Conservation (phyloP, 371 early-diverging fungal species). For the Saksenaea vasiformis region DNA sequence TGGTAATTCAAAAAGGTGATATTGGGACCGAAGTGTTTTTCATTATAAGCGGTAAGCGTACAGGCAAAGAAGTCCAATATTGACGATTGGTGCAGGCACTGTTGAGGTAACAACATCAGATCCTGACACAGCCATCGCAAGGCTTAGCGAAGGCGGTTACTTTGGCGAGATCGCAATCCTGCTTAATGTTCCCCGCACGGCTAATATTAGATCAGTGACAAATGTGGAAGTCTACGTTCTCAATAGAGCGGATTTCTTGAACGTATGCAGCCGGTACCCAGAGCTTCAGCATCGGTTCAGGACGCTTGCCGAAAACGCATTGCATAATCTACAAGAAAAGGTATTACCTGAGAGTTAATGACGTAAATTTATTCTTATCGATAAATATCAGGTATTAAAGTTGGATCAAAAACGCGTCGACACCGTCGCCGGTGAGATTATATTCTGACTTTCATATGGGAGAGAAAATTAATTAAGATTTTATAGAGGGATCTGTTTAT, state of each 20-base stretch:
- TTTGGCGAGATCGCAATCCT: slow-evolving; percentile 83
- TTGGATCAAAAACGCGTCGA: not conserved
- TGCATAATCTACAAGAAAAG: slow-evolving; percentile 22
- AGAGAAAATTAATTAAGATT: not conserved
- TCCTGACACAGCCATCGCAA: slow-evolving; percentile 16
- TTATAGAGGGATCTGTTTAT: slow-evolving; percentile 2
- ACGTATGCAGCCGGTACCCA: slow-evolving; percentile 52
- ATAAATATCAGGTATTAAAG: not conserved
- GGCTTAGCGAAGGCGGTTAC: slow-evolving; percentile 57
- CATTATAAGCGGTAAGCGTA: slow-evolving; percentile 67
- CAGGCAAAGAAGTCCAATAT: slow-evolving; percentile 2
- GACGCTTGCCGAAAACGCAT: slow-evolving; percentile 27
- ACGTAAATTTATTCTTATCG: not conserved
- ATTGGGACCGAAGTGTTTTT: slow-evolving; percentile 80
- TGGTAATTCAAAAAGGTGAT: slow-evolving; percentile 69
- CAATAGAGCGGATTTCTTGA: slow-evolving; percentile 42
- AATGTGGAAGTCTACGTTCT: slow-evolving; percentile 55
- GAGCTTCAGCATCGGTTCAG: slow-evolving; percentile 29
- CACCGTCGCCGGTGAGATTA: slow-evolving; percentile 2
- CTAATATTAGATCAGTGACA: slow-evolving; percentile 71
- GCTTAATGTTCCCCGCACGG: slow-evolving; percentile 77
- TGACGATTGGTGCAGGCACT: slow-evolving; percentile 24
- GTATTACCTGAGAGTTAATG: slow-evolving; percentile 12
- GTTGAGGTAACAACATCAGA: slow-evolving; percentile 31
- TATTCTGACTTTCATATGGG: not conserved